A percentile compares a stretch with the other conserved stretches of the same genome.
Conservation (phyloP, 306 rosid species). For the Glycine soja region DNA sequence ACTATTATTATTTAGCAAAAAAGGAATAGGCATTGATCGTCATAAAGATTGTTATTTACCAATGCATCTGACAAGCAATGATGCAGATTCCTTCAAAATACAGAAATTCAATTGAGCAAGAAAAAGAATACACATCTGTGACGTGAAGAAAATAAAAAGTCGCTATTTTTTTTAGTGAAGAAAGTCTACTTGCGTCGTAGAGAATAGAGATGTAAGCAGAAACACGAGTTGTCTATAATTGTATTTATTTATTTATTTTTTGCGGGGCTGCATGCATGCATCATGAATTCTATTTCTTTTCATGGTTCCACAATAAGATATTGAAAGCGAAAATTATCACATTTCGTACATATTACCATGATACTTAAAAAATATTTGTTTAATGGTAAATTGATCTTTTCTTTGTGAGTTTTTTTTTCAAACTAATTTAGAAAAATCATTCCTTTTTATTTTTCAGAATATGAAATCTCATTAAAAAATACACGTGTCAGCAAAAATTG, state of each 20-base stretch:
- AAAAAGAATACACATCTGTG: not conserved
- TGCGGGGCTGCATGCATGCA: not conserved
- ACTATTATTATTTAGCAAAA: too few species aligned
- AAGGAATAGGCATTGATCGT: too few species aligned
- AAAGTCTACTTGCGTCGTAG: not conserved
- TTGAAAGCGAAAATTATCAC: not conserved
- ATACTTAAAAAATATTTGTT: not conserved
- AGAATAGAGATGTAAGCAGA: slow-evolving; percentile 1
- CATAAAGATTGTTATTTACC: not conserved
- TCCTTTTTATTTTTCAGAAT: not conserved
- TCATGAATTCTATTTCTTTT: not conserved
- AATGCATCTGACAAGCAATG: slow-evolving; percentile 5
- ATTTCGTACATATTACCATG: not conserved
- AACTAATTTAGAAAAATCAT: too few species aligned
- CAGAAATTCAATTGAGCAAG: slow-evolving; percentile 20
- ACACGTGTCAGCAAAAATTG: not conserved
- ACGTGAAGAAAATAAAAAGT: slow-evolving; percentile 21
- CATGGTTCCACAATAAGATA: not conserved
- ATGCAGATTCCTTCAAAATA: not conserved
- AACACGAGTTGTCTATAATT: slow-evolving; percentile 3
- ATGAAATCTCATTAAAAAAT: not conserved
- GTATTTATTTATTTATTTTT: not conserved
- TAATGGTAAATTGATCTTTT: not conserved
- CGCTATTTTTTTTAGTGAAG: not conserved
- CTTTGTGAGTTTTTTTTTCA: too few species aligned